phyloP scores from a whole-genome alignment of 306 rosid species.

The Lupinus albus region DNA sequence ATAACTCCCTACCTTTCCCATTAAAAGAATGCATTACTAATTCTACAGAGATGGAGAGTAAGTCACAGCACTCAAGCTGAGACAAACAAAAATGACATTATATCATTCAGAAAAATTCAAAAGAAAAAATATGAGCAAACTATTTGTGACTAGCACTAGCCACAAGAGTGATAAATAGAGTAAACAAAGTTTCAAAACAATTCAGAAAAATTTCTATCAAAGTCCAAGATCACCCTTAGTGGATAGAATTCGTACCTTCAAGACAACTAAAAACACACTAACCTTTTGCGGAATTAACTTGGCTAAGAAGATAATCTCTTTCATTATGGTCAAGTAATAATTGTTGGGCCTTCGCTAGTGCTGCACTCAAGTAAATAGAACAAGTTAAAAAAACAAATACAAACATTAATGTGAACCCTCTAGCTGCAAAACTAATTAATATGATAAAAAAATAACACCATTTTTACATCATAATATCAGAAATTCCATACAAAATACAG shows the following conservation, averaged over 20 bases:
- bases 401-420: constrained; percentile 14
- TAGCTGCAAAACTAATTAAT: constrained; percentile 12
- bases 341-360: constrained; percentile 94
- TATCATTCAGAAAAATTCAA: neutral
- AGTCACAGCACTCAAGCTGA: constrained; percentile 27
- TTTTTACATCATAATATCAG: constrained; percentile 21
- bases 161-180: constrained; percentile 24
- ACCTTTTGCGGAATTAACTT: constrained; percentile 94
- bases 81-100: constrained; percentile 20
- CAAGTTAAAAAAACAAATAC: constrained; percentile 27
- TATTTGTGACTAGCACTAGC: neutral
- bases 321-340: constrained; percentile 90
- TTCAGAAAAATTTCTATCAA: constrained; percentile 1
- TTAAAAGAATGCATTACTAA: constrained; percentile 11
- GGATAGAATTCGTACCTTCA: constrained; percentile 15
- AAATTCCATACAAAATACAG: constrained; percentile 20
- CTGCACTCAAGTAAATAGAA: constrained; percentile 58
- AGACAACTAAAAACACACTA: constrained; percentile 41
- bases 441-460: constrained; percentile 18
- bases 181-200: constrained; percentile 5
- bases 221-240: constrained; percentile 19
- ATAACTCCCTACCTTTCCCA: constrained; percentile 20
- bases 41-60: constrained; percentile 6
- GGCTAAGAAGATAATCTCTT: constrained; percentile 86
- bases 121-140: neutral